A percentile compares a stretch with the other conserved stretches of the same genome.
These are phyloP conservation scores for Rutstroemia sydowiana DNA, from an alignment of 2,329 filamentous ascomycete genomes.

Conservation along the genomic window DNA sequence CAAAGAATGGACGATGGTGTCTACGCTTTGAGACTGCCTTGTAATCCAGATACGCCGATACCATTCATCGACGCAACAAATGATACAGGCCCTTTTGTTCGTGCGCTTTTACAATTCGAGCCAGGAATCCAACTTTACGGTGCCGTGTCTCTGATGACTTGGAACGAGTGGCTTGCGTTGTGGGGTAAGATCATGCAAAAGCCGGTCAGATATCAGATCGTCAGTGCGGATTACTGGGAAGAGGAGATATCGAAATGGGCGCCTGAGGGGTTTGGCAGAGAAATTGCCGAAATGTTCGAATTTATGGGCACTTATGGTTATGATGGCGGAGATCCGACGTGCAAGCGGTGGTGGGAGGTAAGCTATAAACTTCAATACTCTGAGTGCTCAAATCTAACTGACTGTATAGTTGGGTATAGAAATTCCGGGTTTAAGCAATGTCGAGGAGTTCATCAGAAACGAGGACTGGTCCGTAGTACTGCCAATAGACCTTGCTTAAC, in stretches of 20 bases:
- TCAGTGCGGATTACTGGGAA: background rate
- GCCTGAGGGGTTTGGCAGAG: slow-evolving; percentile 14
- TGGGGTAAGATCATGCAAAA: slow-evolving; percentile 10
- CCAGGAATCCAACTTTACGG: slow-evolving; percentile 20
- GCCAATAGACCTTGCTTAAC: too few species aligned
- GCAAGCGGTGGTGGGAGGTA: background rate
- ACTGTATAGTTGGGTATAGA: slow-evolving; percentile 16
- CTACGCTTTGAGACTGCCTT: background rate
- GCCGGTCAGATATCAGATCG: background rate
- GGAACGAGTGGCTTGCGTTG: slow-evolving; percentile 13
- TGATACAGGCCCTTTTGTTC: slow-evolving; percentile 19
- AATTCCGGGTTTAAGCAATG: slow-evolving; percentile 12
- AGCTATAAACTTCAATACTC: slow-evolving; percentile 24
- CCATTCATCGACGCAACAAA: slow-evolving; percentile 14
- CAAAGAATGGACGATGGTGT: background rate
- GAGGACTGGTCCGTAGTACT: slow-evolving; percentile 26
- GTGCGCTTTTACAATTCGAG: slow-evolving; percentile 20
- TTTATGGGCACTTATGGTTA: slow-evolving; percentile 29
- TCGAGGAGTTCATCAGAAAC: slow-evolving; percentile 16
- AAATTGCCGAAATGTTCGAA: slow-evolving; percentile 31
- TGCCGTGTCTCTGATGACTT: slow-evolving; percentile 12
- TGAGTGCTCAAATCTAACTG: slow-evolving; percentile 9
- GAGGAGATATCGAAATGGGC: slow-evolving; percentile 4
- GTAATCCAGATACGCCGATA: background rate
- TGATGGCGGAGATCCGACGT: slow-evolving; percentile 29